A percentile compares a stretch with the other conserved stretches of the same genome.
phyloP scores from a whole-genome alignment of 2,329 filamentous ascomycete species.

The Paecilomyces fulvus region DNA sequence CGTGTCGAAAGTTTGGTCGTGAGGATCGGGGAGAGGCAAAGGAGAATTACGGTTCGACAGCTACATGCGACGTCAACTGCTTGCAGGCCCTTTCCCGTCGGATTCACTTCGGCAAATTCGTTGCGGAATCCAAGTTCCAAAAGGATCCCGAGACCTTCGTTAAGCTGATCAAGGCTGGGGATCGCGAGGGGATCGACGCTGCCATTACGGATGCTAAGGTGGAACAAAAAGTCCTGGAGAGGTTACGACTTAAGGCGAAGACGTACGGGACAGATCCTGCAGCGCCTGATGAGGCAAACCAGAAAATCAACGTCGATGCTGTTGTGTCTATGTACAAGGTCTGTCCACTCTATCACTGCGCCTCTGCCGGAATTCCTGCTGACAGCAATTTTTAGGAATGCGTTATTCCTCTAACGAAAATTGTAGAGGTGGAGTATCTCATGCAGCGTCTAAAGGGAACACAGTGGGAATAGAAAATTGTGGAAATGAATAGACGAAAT shows the following conservation, averaged over 20 bases:
- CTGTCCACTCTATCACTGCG: background rate
- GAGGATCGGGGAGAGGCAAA: constrained; percentile 74
- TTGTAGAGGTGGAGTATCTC: constrained; percentile 94
- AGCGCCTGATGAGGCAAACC: constrained; percentile 37
- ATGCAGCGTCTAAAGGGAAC: constrained; percentile 72
- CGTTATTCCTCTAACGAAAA: constrained; percentile 96
- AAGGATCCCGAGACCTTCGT: constrained; percentile 75
- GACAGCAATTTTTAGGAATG: constrained; percentile 43
- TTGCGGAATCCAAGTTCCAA: constrained; percentile 90
- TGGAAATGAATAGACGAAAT: constrained; percentile 1
- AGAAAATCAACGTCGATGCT: constrained; percentile 86
- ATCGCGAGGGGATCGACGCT: constrained; percentile 72
- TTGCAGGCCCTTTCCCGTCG: constrained; percentile 82
- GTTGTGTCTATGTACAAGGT: constrained; percentile 78
- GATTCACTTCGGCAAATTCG: constrained; percentile 98
- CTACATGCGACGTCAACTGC: constrained; percentile 81
- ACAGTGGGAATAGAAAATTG: constrained; percentile 35
- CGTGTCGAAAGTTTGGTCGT: constrained; percentile 67
- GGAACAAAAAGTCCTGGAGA: constrained; percentile 82
- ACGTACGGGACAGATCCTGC: constrained; percentile 91
- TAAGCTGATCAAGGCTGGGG: constrained; percentile 68
- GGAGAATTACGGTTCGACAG: constrained; percentile 92
- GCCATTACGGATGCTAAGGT: constrained; percentile 87
- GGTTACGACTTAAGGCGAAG: constrained; percentile 77
- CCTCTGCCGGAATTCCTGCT: background rate